A percentile compares a stretch with the other conserved stretches of the same genome.
Conservation (phyloP, 2,329 filamentous ascomycete genomes). For the Colletotrichum sp. region DNA sequence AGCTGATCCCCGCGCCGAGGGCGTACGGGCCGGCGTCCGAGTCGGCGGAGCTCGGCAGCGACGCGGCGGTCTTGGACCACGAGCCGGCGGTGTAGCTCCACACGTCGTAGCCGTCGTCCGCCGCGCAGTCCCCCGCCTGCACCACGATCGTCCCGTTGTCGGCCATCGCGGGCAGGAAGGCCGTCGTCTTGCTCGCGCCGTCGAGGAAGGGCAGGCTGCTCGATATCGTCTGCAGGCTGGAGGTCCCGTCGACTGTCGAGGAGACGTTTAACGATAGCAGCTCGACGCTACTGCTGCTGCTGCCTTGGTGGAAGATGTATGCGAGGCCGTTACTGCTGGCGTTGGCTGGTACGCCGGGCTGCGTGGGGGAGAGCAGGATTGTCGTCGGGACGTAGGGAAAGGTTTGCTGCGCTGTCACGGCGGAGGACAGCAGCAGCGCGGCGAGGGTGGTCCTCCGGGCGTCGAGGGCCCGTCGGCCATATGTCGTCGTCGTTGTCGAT, state of each 20-base stretch:
- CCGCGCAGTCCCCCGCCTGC: conserved; percentile 74
- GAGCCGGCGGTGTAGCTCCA: conserved; percentile 71
- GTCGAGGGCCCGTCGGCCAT: background rate
- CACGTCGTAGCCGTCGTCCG: conserved; percentile 56
- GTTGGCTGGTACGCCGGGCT: conserved; percentile 44
- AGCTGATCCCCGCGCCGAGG: conserved; percentile 65
- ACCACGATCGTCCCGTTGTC: conserved; percentile 73
- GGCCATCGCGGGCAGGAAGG: conserved; percentile 73
- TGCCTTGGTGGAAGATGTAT: conserved; percentile 71
- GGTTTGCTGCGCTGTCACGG: conserved; percentile 40
- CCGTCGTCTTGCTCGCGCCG: conserved; percentile 47
- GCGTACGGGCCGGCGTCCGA: conserved; percentile 47
- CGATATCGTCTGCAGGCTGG: conserved; percentile 55
- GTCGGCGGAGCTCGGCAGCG: conserved; percentile 21
- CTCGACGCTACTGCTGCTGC: conserved; percentile 43
- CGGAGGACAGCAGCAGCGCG: conserved; percentile 10
- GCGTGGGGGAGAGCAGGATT: conserved; percentile 62
- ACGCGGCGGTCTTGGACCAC: conserved; percentile 42
- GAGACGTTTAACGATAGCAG: conserved; percentile 73
- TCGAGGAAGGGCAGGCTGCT: conserved; percentile 67
- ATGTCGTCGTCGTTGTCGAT: background rate
- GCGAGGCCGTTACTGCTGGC: conserved; percentile 55
- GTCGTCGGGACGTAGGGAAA: conserved; percentile 82
- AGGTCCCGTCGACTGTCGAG: conserved; percentile 52
- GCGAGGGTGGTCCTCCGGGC: background rate